Evolutionary conservation across 495 filamentous ascomycete species (phyloP), one percentile per base, ranked within the genome.

Genomic region (Lichina pygmaea): DNA sequence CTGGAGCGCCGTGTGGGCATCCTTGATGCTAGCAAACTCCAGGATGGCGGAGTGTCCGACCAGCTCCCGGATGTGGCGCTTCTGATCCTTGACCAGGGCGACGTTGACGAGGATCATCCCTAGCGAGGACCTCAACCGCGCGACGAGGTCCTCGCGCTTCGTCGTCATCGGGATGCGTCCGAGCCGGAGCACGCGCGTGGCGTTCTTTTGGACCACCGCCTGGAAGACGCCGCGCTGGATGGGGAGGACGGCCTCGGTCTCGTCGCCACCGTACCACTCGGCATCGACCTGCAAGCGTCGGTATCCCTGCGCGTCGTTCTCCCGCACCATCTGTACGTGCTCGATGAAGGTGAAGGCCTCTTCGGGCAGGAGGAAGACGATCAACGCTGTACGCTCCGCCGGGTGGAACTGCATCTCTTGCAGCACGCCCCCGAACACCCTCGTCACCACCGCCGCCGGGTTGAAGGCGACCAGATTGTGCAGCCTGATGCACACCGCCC

Each of bases 321-420:
- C 33, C 38, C 45, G 45, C 9, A 33, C 34, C 7, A 36, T n/a
- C 32, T 49, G 45, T 6, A 47, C 32, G 24, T 49, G 48, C 17
- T 33, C n/a, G 16, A 49, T 36, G 43, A 49, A 48, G 31, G 24
- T 36, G 34, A 32, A 15, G 13, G 48, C 48, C 32, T 49, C 48
- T 6, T 9, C 15, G 10, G 48, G 48, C 15, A 47, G 46, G 6
- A 47, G 17, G 41, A 49, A 49, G 7, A 49, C 16, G 33, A 49
- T 43, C 8, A 49, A 16, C 12, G 48, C 48, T 16, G 41, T 41
- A n/a, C 43, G 31, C 3, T 49, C 48, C 16, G 15, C 36, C 17
- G 48, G 48, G 16, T 42, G 41, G 32, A 47, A 46, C n/a, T 43
- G 44, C 17, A 47, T 42, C 6, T 48, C 46, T 48, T 48, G 46